Evolutionary conservation across 305 asterid species (phyloP), one percentile per base, ranked within the genome.

Genomic region (Fraxinus platypoda): DNA sequence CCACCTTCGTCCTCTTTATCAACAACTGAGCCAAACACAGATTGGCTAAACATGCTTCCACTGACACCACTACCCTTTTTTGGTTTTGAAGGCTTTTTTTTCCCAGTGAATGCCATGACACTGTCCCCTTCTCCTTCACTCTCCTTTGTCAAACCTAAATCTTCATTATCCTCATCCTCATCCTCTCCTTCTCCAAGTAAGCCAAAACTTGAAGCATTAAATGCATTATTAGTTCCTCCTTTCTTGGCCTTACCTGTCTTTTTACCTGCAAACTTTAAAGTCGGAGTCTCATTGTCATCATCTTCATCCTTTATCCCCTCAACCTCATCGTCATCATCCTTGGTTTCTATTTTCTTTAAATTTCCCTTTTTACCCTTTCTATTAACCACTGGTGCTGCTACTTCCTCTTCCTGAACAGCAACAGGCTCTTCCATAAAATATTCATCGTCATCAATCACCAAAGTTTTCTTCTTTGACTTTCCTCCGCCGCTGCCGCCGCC

Each of bases 391-490:
- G 89, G 87, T 4, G 84, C 94, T 25, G 12, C 13, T 59, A 84
- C 84, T 80, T 90, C 87, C 88, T 92, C 99, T 75, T 95, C 98
- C 76, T 81, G 86, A 75, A 85, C 89, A 62, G 31, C 28, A 26
- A 38, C 72, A 59, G 91, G 82, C 37, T 93, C 97, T 81, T 92
- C 97, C 79, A 95, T 52, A 11, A 87, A 82, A 59, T 93, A 95
- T 66, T 95, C 99, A 83, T 91, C 96, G 52, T 95, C 97, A 57
- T 85, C 88, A 83, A 94, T 89, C 85, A 85, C 43, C 81, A 86
- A 70, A 8, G 82, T 88, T 88, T 95, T 94, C 92, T 90, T 93
- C 89, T 91, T 94, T 1, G 94, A 88, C 87, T 89, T 92, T 75
- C 93, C 98, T 6, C 90, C 93, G 5, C 83, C 94, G 2, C 91